Evolutionary conservation across 2,329 filamentous ascomycete species (phyloP).

Genomic region (Pseudocercospora fuligena): DNA sequence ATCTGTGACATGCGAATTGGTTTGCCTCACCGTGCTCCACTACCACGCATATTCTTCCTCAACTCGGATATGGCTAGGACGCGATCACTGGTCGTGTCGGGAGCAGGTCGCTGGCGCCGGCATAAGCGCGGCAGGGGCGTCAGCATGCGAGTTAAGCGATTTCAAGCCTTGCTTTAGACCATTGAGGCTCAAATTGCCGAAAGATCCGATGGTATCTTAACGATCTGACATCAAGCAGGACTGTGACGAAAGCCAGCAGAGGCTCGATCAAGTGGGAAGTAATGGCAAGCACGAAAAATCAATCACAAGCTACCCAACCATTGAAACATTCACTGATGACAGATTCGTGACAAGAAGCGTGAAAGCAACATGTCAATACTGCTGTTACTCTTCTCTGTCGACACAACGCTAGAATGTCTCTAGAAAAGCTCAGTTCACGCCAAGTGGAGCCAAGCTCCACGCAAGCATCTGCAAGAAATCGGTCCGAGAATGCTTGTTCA

Average conservation of each 20-base stretch:
- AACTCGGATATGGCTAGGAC: not conserved
- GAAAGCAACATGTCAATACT: not conserved
- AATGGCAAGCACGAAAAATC: not conserved
- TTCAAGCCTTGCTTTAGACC: constrained; percentile 6
- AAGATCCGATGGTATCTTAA: not conserved
- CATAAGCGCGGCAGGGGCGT: not conserved
- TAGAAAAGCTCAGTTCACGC: constrained; percentile 5
- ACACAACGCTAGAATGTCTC: constrained; percentile 15
- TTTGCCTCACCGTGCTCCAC: not conserved
- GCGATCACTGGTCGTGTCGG: not conserved
- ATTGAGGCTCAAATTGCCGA: constrained; percentile 13
- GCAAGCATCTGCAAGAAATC: constrained; percentile 18
- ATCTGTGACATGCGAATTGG: not conserved
- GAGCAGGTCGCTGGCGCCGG: not conserved
- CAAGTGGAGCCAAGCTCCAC: constrained; percentile 20
- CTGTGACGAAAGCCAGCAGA: not conserved
- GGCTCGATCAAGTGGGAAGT: not conserved
- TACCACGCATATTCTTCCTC: not conserved
- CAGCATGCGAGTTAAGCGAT: not conserved
- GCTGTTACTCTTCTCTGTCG: not conserved
- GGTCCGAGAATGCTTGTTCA: constrained; percentile 20
- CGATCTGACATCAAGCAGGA: not conserved
- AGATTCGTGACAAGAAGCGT: not conserved
- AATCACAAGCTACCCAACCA: not conserved
- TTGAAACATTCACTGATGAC: too few species aligned